These are phyloP conservation scores for Colletotrichum phormii DNA, from an alignment of 2,329 filamentous ascomycete genomes.

Conservation along the genomic window DNA sequence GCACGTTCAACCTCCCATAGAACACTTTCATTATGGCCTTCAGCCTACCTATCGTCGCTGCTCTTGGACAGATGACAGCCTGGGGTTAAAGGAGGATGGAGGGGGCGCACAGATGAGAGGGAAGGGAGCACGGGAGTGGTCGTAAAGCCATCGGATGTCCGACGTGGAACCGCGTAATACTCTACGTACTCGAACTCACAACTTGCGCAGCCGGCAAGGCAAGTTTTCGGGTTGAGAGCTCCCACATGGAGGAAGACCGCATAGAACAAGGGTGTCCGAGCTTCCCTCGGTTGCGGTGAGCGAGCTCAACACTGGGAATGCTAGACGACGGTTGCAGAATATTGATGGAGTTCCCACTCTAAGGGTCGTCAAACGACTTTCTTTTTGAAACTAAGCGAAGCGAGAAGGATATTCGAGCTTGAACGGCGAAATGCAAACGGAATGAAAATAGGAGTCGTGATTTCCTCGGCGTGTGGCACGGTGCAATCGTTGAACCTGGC, in stretches of 20 bases:
- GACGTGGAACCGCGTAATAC: background rate
- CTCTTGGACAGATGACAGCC: constrained; percentile 9
- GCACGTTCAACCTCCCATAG: background rate
- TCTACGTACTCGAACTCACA: constrained; percentile 9
- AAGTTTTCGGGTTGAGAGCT: background rate
- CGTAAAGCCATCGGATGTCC: background rate
- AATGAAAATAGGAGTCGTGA: background rate
- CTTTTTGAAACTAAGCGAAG: background rate
- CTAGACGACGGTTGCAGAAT: background rate
- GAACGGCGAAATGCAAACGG: background rate
- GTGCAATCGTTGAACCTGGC: background rate
- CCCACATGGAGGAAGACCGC: background rate
- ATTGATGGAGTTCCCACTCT: background rate
- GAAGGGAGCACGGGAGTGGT: background rate
- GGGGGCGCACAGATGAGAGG: background rate
- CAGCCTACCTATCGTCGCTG: background rate
- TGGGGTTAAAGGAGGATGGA: background rate
- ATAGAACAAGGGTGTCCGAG: background rate
- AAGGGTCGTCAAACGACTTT: background rate
- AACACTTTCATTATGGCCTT: background rate
- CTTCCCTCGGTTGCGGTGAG: constrained; percentile 15
- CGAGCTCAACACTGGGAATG: background rate
- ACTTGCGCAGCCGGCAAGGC: background rate
- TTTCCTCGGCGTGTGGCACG: background rate
- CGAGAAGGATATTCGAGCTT: background rate